phyloP scores from a whole-genome alignment of 1,284 basidiomycete genomes.

The Lentinula novae-zelandiae region DNA sequence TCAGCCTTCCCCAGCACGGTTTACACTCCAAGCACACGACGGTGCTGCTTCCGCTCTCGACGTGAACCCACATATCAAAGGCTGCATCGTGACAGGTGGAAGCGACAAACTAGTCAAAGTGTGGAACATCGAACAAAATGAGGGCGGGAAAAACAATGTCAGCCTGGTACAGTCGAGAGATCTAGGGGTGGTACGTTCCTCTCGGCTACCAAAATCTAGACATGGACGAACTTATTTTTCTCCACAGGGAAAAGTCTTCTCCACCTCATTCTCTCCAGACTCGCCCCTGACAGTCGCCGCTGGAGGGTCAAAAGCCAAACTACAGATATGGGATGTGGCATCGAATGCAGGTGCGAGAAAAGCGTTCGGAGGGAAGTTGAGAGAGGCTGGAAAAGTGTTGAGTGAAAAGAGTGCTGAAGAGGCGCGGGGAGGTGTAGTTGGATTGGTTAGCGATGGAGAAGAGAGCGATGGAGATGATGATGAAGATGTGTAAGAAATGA shows the following conservation, averaged over 20 bases:
- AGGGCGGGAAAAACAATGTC: slow-evolving; percentile 70
- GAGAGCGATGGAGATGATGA: too few species aligned
- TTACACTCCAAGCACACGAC: slow-evolving; percentile 93
- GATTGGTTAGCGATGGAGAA: too few species aligned
- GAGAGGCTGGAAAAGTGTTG: slow-evolving; percentile 52
- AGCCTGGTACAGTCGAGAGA: slow-evolving; percentile 88
- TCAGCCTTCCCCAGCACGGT: slow-evolving; percentile 65
- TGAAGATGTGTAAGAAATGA: too few species aligned
- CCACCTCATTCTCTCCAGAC: slow-evolving; percentile 88
- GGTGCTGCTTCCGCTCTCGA: slow-evolving; percentile 92
- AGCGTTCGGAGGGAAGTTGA: slow-evolving; percentile 72
- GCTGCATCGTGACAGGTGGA: slow-evolving; percentile 91
- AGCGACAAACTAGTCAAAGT: slow-evolving; percentile 93
- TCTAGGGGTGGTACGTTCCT: slow-evolving; percentile 82
- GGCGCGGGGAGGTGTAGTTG: too few species aligned
- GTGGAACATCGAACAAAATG: slow-evolving; percentile 85
- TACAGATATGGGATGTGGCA: slow-evolving; percentile 94
- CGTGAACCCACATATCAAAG: slow-evolving; percentile 87
- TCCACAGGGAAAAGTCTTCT: slow-evolving; percentile 90
- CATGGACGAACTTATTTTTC: too few species aligned
- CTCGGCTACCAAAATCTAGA: too few species aligned
- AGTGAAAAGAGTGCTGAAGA: slow-evolving; percentile 29
- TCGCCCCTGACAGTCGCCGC: slow-evolving; percentile 93
- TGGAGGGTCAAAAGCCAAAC: slow-evolving; percentile 87
- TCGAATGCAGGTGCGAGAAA: slow-evolving; percentile 76